Conservation (phyloP, 2,329 filamentous ascomycete species). For the Clarireedia hainanense region DNA sequence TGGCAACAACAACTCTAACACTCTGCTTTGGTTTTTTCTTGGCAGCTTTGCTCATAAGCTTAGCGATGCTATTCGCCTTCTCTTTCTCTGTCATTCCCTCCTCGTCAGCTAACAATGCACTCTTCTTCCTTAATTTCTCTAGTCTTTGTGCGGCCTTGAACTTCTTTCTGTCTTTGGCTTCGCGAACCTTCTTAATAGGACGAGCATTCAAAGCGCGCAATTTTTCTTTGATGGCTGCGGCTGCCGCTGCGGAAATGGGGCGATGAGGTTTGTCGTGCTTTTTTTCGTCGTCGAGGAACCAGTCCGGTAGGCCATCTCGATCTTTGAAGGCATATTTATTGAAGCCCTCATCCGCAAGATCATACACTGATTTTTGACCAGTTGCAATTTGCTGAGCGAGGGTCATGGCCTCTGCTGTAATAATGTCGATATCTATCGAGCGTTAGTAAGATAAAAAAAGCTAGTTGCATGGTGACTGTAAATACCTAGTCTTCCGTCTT, state of each 20-base stretch:
- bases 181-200: slow-evolving; percentile 97
- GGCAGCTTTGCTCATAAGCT: slow-evolving; percentile 70
- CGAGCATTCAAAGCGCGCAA: slow-evolving; percentile 84
- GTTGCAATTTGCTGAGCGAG: slow-evolving; percentile 86
- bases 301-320: slow-evolving; percentile 84
- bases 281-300: slow-evolving; percentile 92
- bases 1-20: slow-evolving; percentile 83
- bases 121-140: slow-evolving; percentile 96
- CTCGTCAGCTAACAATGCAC: slow-evolving; percentile 78
- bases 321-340: slow-evolving; percentile 91
- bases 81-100: slow-evolving; percentile 94
- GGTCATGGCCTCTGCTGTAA: slow-evolving; percentile 99
- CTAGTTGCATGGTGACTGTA: neutral
- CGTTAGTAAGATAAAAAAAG: slow-evolving; percentile 15
- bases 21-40: slow-evolving; percentile 81
- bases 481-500: slow-evolving; percentile 54
- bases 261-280: slow-evolving; percentile 77
- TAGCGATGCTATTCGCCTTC: slow-evolving; percentile 78
- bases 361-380: slow-evolving; percentile 69
- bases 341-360: slow-evolving; percentile 85
- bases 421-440: slow-evolving; percentile 80
- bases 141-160: slow-evolving; percentile 84
- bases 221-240: slow-evolving; percentile 91
- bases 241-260: slow-evolving; percentile 87
- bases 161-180: slow-evolving; percentile 95